Evolutionary conservation across 2,329 filamentous ascomycete genomes (phyloP), one percentile per base, ranked within the genome.

Genomic region (Penicillium occitanis): DNA sequence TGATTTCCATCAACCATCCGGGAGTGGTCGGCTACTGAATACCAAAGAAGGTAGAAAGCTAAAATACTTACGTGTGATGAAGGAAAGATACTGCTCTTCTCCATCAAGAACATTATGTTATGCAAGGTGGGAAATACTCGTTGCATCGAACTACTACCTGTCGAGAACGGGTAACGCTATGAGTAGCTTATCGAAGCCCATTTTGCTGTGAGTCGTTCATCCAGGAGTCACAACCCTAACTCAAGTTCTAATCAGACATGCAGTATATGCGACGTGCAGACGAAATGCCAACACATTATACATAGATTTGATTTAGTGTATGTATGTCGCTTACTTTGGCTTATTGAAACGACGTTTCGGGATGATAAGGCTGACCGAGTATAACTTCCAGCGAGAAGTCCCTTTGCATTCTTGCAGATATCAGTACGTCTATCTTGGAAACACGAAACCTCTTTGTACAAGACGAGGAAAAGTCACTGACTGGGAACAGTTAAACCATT

Each of bases 231-330:
- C 10, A 10, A 17, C 6, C 25, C 25, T 40, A 28, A n/a, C 11
- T 10, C 10, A 13, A 17, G 30, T 42, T 13, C 22, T 63, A 22
- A 62, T 13, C 7, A 53, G 46, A 14, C 6, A 33, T n/a, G 8
- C 17, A 53, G 50, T n/a, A 28, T 53, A 62, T 62, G 60, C 25
- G 60, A 62, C 11, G 19, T 62, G 46, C 60, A 62, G 30, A 48
- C 46, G 22, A 53, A 44, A n/a, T 63, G 17, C 5, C 61, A 53
- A n/a, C 35, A 48, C n/a, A 17, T 40, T 10, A 61, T 61, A 8
- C 46, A 62, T 62, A 40, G 42, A 46, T 62, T 53, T 40, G 46
- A 53, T 62, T 42, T 62, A 53, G 60, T 62, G 46, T 62, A 53
- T 51, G 28, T 8, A 53, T 19, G 30, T 35, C 6, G 30, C 2